Evolutionary conservation across 169 alveolate species (phyloP).

Genomic region (Blepharisma undulans): DNA sequence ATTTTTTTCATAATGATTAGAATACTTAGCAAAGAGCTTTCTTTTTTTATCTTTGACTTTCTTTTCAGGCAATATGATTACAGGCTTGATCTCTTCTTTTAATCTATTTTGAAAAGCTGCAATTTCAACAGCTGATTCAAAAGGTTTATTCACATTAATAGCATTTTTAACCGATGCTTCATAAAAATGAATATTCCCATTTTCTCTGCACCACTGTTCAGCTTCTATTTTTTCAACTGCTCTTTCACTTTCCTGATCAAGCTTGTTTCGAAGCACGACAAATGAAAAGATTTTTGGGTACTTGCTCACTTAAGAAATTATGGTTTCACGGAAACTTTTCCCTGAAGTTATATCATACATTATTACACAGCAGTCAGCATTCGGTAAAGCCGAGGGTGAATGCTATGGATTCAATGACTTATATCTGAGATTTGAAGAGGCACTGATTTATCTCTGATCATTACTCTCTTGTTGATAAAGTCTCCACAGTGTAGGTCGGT

Average conservation of each 20-base stretch:
- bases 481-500: conserved; percentile 99
- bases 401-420: conserved; percentile 96
- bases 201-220: conserved; percentile 91
- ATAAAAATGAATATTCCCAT: conserved; percentile 91
- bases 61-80: conserved; percentile 8
- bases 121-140: conserved; percentile 89
- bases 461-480: conserved; percentile 95
- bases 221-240: conserved; percentile 91
- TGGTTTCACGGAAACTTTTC: conserved; percentile 96
- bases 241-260: conserved; percentile 92
- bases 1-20: too few relatives aligned
- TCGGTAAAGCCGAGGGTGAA: conserved; percentile 98
- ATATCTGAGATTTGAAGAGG: conserved; percentile 98
- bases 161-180: conserved; percentile 97
- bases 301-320: conserved; percentile 94
- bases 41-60: not conserved
- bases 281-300: conserved; percentile 96
- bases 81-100: conserved; percentile 68
- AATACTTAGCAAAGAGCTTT: too few relatives aligned
- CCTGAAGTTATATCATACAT: conserved; percentile 94
- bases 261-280: conserved; percentile 96
- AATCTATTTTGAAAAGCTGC: conserved; percentile 85
- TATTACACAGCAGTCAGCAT: conserved; percentile 99
- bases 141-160: conserved; percentile 94
- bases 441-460: conserved; percentile 94